A percentile compares a stretch with the other conserved stretches of the same genome.
These are phyloP conservation scores for Hymenoscyphus albidus DNA, from an alignment of 2,329 filamentous ascomycete species.

Conservation along the genomic window DNA sequence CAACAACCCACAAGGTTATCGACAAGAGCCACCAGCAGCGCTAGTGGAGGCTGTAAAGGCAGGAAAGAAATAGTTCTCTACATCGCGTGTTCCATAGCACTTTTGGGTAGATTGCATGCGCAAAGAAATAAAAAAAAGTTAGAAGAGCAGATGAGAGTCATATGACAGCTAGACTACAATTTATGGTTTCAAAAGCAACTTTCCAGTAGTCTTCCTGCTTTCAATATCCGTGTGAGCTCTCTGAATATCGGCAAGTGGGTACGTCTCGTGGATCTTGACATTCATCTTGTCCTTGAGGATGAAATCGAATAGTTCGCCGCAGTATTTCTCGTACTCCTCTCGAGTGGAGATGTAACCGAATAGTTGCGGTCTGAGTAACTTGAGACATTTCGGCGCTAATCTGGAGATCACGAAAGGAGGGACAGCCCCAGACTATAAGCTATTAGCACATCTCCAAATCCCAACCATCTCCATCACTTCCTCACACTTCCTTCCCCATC, in stretches of 20 bases:
- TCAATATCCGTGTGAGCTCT: slow-evolving; percentile 76
- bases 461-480: background rate
- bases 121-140: background rate
- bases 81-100: background rate
- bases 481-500: background rate
- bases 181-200: slow-evolving; percentile 67
- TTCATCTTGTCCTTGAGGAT: slow-evolving; percentile 67
- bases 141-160: background rate
- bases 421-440: slow-evolving; percentile 44
- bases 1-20: slow-evolving; percentile 95
- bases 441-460: background rate
- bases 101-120: background rate
- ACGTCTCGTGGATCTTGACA: slow-evolving; percentile 70
- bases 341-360: slow-evolving; percentile 66
- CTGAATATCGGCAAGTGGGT: slow-evolving; percentile 68
- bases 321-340: slow-evolving; percentile 68
- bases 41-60: slow-evolving; percentile 63
- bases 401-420: slow-evolving; percentile 57
- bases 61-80: background rate
- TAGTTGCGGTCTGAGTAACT: slow-evolving; percentile 69
- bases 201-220: slow-evolving; percentile 77
- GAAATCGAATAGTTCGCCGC: slow-evolving; percentile 68
- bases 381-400: slow-evolving; percentile 71
- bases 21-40: slow-evolving; percentile 82
- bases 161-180: slow-evolving; percentile 32